Evolutionary conservation across 495 filamentous ascomycete species (phyloP).

Genomic region (Trichocladium antarcticum): DNA sequence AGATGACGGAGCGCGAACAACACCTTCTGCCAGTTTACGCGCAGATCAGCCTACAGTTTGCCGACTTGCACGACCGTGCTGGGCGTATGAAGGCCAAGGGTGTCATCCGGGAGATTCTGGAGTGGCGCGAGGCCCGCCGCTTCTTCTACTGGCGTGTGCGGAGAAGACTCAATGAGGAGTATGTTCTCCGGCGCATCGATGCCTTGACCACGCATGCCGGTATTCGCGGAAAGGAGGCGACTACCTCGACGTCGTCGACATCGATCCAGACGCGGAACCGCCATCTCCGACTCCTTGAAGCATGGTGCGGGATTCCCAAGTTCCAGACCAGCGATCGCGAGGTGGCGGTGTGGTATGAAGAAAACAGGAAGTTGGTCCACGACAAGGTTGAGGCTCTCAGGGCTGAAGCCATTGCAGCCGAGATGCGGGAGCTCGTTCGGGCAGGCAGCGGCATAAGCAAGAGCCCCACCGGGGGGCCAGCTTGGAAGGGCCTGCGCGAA

Average conservation of each 20-base stretch:
- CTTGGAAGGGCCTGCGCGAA: slow-evolving; percentile 77
- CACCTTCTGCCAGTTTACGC: slow-evolving; percentile 81
- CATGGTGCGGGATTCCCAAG: slow-evolving; percentile 63
- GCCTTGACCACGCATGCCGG: slow-evolving; percentile 34
- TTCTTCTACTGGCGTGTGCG: slow-evolving; percentile 99
- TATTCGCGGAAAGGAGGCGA: slow-evolving; percentile 16
- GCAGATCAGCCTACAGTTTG: slow-evolving; percentile 89
- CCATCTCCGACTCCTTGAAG: slow-evolving; percentile 57
- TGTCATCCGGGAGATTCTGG: slow-evolving; percentile 69
- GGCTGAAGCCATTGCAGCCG: slow-evolving; percentile 60
- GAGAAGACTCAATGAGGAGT: slow-evolving; percentile 91
- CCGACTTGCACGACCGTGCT: slow-evolving; percentile 92
- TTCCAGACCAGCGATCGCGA: slow-evolving; percentile 68
- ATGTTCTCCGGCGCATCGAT: slow-evolving; percentile 80
- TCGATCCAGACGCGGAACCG: slow-evolving; percentile 43
- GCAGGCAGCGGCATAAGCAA: slow-evolving; percentile 33
- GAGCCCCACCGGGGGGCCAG: slow-evolving; percentile 48
- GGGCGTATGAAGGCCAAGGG: slow-evolving; percentile 98
- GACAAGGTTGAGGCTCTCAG: slow-evolving; percentile 70
- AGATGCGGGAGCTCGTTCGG: slow-evolving; percentile 69
- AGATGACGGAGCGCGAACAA: slow-evolving; percentile 82
- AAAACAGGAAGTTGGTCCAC: slow-evolving; percentile 72
- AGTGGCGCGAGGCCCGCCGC: slow-evolving; percentile 82
- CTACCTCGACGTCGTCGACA: slow-evolving; percentile 30
- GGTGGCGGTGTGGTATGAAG: slow-evolving; percentile 94